Evolutionary conservation across 1,139 yeast species (phyloP).

Genomic region (Yamadazyma sp.): DNA sequence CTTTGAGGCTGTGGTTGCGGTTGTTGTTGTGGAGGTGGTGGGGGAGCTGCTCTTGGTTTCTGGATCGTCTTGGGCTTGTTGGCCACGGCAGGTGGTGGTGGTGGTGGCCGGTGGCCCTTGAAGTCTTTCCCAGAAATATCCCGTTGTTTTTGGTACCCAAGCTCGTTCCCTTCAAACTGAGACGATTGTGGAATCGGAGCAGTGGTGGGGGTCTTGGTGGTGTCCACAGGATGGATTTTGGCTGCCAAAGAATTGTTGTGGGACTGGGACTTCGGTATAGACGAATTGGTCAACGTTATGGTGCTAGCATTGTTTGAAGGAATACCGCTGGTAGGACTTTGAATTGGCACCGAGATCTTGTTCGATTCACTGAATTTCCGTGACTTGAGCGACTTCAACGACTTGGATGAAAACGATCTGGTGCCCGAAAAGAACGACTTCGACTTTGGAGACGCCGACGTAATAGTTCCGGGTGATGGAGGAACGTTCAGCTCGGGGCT

Average conservation of each 20-base stretch:
- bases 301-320: slow-evolving; percentile 9
- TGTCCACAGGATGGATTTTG: slow-evolving; percentile 19
- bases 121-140: slow-evolving; percentile 20
- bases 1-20: slow-evolving; percentile 17
- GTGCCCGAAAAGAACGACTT: slow-evolving; percentile 26
- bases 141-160: slow-evolving; percentile 21
- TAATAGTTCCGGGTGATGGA: slow-evolving; percentile 11
- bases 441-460: slow-evolving; percentile 14
- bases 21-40: slow-evolving; percentile 16
- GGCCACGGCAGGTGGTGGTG: slow-evolving; percentile 31
- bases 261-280: slow-evolving; percentile 44
- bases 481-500: slow-evolving; percentile 10
- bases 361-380: slow-evolving; percentile 24
- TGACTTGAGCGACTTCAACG: slow-evolving; percentile 33
- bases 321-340: slow-evolving; percentile 6
- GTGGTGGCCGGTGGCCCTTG: slow-evolving; percentile 35
- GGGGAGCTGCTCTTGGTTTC: slow-evolving; percentile 23
- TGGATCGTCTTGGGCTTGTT: slow-evolving; percentile 15
- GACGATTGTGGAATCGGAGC: slow-evolving; percentile 40
- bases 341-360: slow-evolving; percentile 16
- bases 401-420: slow-evolving; percentile 42
- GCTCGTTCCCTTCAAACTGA: slow-evolving; percentile 23
- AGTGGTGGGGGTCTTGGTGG: slow-evolving; percentile 28
- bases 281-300: slow-evolving; percentile 9
- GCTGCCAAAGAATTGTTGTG: slow-evolving; percentile 40